These are phyloP conservation scores for Vickermania ingenoplastis DNA, from an alignment of 208 protist genomes.

Conservation along the genomic window DNA sequence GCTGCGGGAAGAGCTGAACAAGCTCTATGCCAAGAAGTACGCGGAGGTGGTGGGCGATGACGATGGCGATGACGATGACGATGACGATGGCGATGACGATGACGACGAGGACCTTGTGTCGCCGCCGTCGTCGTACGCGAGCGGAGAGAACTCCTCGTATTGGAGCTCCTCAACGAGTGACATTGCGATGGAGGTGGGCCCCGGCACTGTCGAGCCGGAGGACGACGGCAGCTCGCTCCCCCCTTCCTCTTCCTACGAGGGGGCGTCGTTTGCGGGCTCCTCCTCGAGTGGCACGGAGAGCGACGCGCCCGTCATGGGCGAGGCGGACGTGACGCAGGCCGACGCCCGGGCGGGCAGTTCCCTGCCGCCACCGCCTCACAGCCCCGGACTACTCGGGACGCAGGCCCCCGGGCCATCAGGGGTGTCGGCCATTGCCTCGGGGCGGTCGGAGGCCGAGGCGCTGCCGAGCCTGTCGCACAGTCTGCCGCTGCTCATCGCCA, in stretches of 20 bases:
- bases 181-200: not conserved
- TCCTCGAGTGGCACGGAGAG: not conserved
- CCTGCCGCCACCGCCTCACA: not conserved
- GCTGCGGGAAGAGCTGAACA: constrained; percentile 27
- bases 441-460: not conserved
- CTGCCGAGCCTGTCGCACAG: not conserved
- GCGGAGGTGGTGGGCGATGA: not conserved
- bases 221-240: not conserved
- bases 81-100: constrained; percentile 1
- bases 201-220: not conserved
- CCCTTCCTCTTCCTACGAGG: not conserved
- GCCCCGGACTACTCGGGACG: not conserved
- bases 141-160: not conserved
- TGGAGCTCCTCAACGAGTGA: not conserved
- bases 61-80: not conserved
- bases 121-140: not conserved
- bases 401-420: not conserved
- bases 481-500: not conserved
- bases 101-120: not conserved
- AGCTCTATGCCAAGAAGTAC: constrained; percentile 32
- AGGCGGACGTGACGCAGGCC: not conserved
- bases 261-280: not conserved
- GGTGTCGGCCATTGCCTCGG: not conserved
- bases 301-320: not conserved
- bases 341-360: not conserved